Evolutionary conservation across 192 early-diverging fungal species (phyloP), one percentile per base, ranked within the genome.

Genomic region (Fimicolochytrium jonesii): DNA sequence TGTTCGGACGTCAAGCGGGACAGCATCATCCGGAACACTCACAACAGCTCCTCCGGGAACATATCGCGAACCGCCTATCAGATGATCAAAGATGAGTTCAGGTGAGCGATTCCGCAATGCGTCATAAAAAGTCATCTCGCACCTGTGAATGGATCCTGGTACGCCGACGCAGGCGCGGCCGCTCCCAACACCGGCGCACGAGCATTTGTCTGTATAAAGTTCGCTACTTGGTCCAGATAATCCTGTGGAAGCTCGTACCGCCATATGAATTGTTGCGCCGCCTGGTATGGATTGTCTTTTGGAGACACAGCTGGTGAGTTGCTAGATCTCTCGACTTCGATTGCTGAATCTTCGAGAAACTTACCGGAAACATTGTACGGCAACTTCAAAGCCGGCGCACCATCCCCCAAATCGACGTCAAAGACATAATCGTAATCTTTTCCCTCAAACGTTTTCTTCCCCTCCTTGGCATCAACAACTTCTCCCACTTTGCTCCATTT

Each of bases 341-440:
- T 17, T 10, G 37, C 18, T 23, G 32, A 22, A 17, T 17, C 9
- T 17, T 17, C 7, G 37, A 17, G 7, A n/a, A n/a, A n/a, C 44
- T 11, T 35, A 90, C 89, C 81, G 0, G 84, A 77, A 0, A 79
- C 77, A 73, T 99, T 98, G 72, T 88, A 99, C 28, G 95, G 97
- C 11, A 99, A 79, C 68, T 98, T 95, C 6, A 98, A 71, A 15
- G 87, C 82, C 26, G 88, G 88, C 1, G 68, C 73, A 7, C 88
- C 91, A 29, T 88, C 90, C 29, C 87, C 86, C 32, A 98, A 84
- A 62, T 98, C 95, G 22, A 99, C 90, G 66, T 95, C 93, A 78
- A 99, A 99, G 29, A 99, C 90, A 69, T 90, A 94, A 74, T 99
- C 97, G 69, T 99, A 99, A 61, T 97, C 94, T 41, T 80, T 77